Conservation (phyloP, 306 rosid species). For the Luffa acutangula region DNA sequence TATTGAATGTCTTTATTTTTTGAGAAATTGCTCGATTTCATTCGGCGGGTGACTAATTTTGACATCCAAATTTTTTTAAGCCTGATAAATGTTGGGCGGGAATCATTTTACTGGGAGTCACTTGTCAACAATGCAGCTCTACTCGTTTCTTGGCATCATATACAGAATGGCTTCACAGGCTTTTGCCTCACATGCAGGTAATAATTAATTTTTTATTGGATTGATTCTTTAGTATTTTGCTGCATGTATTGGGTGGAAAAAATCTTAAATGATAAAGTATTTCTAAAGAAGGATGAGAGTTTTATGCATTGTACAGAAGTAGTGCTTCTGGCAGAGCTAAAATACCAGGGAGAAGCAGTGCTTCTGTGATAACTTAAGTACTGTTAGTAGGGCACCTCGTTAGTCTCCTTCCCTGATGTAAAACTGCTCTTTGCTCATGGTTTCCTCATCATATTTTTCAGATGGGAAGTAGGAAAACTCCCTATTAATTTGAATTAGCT, state of each 20-base stretch:
- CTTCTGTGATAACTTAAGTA: neutral
- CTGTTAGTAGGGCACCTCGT: neutral
- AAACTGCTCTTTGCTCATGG: neutral
- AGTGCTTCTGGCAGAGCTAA: neutral
- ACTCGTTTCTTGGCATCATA: slow-evolving; percentile 58
- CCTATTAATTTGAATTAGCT: neutral
- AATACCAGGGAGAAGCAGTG: neutral
- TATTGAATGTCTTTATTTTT: neutral
- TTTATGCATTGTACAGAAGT: neutral
- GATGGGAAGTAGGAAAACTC: neutral
- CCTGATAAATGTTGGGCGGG: slow-evolving; percentile 95
- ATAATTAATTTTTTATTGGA: neutral
- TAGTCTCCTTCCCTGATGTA: neutral
- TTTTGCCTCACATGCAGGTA: slow-evolving; percentile 69
- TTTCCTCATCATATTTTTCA: neutral
- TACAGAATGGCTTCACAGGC: slow-evolving; percentile 54
- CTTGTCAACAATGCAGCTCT: slow-evolving; percentile 65
- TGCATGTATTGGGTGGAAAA: neutral
- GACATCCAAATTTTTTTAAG: slow-evolving; percentile 29
- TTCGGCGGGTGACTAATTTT: slow-evolving; percentile 8
- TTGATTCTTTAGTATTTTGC: neutral
- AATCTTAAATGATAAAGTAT: neutral
- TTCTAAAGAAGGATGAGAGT: neutral
- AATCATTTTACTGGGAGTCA: slow-evolving; percentile 66
- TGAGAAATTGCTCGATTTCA: neutral